phyloP scores from a whole-genome alignment of 2,329 filamentous ascomycete genomes.

The Colletotrichum sp. region DNA sequence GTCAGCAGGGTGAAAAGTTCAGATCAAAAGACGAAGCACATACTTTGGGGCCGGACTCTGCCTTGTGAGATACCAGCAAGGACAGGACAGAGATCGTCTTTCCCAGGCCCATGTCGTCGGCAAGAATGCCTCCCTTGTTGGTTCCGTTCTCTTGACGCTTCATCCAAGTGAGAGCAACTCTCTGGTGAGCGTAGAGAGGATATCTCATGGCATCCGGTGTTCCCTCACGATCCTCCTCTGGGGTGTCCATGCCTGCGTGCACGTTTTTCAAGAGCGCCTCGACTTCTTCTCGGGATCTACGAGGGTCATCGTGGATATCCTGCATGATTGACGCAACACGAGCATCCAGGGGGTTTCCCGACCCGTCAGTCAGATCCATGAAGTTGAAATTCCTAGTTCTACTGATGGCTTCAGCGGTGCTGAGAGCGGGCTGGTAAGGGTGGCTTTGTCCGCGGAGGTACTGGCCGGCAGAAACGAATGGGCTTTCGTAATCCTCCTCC shows the following conservation, averaged over 20 bases:
- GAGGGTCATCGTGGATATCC: constrained; percentile 40
- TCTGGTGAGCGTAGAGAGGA: constrained; percentile 81
- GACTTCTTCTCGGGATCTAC: constrained; percentile 65
- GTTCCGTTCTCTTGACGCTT: constrained; percentile 74
- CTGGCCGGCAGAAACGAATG: background rate
- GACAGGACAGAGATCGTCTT: constrained; percentile 86
- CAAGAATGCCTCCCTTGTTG: constrained; percentile 79
- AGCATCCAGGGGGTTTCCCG: constrained; percentile 38
- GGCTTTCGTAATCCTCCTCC: background rate
- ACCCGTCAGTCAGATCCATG: constrained; percentile 31
- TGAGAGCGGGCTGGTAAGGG: background rate
- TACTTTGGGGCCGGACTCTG: constrained; percentile 48
- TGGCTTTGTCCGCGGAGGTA: background rate
- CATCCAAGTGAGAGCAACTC: constrained; percentile 79
- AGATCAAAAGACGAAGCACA: constrained; percentile 1
- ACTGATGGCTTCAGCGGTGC: constrained; percentile 9
- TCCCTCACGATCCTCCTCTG: constrained; percentile 65
- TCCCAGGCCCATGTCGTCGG: constrained; percentile 83
- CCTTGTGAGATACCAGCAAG: constrained; percentile 73
- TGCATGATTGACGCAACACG: constrained; percentile 22
- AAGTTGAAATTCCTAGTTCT: constrained; percentile 14
- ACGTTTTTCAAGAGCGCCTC: constrained; percentile 75
- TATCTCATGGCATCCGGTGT: constrained; percentile 74
- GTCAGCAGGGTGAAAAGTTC: background rate
- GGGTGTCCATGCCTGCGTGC: constrained; percentile 71